Base-by-base conservation (phyloP, 805 yeast genomes). In the Nadsonia fulvescens region DNA sequence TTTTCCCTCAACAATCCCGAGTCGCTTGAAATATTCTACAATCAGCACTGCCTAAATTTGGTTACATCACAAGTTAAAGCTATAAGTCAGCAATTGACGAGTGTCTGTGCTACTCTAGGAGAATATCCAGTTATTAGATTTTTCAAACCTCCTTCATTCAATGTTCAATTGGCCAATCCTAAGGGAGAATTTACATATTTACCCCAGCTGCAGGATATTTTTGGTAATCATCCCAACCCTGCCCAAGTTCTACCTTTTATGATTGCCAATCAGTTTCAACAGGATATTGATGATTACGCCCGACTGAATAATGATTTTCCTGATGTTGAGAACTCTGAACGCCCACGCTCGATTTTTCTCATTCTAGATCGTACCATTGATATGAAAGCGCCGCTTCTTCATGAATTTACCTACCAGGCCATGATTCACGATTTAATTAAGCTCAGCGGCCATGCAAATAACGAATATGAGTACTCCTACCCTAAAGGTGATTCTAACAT, bases 361-460 rank as follows among this genome's bases (percentile, higher is more conserved):
- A 66, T 89, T 11, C 57, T 77, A 2, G 98, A 89, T 48, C 61
- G 99, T 34, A 62, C 92, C 2, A 45, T 82, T 44, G 98, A 91
- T 46, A 54, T 75, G 25, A 66, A 66, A 39, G 76, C 89, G 5
- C 93, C 95, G 0, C 46, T 89, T 24, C 50, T 83, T 29, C 96
- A 89, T 47, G 93, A 81, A 45, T 79, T 83, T 49, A 66, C 74
- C 13, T 89, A 83, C 49, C 92, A 86, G 50, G 83, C 95, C 4
- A 71, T 83, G 77, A 75, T 83, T 11, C 73, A 74, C 53, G 98
- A 86, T 47, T 50, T 74, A 15, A 63, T 54, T 18, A 42, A 51
- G n/a, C 53, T 60, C 22, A 37, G 43, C 38, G 53, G 50, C 47
- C 47, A 54, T 28, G 54, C 61, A 36, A 42, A 43, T n/a, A 73